These are phyloP conservation scores for Globisporangium rhizosaccharum DNA, from an alignment of 352 stramenopile genomes.

Conservation along the genomic window DNA sequence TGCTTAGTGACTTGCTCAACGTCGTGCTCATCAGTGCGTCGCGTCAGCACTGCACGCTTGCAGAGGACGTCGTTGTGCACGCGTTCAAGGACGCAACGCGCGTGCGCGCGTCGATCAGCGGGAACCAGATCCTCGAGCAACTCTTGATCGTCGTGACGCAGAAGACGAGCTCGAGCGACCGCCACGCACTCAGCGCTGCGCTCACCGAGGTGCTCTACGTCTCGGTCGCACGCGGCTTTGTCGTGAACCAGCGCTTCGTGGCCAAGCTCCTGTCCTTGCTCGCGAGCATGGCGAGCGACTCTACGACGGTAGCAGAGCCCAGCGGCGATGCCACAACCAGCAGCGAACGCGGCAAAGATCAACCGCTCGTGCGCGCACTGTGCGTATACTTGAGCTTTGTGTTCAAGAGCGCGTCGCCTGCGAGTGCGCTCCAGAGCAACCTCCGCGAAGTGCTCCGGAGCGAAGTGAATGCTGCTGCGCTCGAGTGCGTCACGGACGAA, in stretches of 20 bases:
- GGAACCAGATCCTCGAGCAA: constrained; percentile 62
- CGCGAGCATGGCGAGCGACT: neutral
- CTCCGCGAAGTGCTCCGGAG: constrained; percentile 40
- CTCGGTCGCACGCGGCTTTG: constrained; percentile 30
- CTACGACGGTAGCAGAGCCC: no score
- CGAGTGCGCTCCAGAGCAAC: constrained; percentile 19
- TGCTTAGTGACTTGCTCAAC: constrained; percentile 62
- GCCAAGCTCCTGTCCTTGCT: constrained; percentile 45
- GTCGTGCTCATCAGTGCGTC: constrained; percentile 51
- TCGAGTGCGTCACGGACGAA: constrained; percentile 14
- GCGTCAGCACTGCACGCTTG: constrained; percentile 24
- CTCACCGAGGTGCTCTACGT: constrained; percentile 52
- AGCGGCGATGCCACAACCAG: neutral
- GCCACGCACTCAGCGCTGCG: constrained; percentile 25
- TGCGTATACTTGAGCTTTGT: constrained; percentile 53
- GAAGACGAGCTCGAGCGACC: constrained; percentile 18
- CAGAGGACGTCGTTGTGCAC: constrained; percentile 43
- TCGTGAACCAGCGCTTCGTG: constrained; percentile 54
- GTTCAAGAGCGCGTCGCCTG: constrained; percentile 16
- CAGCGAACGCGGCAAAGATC: constrained; percentile 9
- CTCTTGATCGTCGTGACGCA: constrained; percentile 63
- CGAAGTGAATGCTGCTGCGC: constrained; percentile 24
- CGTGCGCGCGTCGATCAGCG: constrained; percentile 38
- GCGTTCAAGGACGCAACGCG: constrained; percentile 38
- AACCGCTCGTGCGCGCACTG: constrained; percentile 32